phyloP scores from a whole-genome alignment of 1,139 yeast species.

The Eremothecium coryli region DNA sequence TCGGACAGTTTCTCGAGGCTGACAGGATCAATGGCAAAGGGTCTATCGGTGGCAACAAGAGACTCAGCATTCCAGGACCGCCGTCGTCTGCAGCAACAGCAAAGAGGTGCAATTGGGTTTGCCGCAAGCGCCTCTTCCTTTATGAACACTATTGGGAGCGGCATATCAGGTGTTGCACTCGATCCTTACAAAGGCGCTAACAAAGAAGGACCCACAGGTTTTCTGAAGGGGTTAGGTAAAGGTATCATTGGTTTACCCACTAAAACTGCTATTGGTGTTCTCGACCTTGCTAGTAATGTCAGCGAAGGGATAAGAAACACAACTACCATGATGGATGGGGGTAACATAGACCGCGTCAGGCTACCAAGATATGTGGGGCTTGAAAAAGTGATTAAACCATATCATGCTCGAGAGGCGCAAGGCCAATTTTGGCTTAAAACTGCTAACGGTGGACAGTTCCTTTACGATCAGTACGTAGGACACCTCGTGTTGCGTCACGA shows the following conservation, averaged over 20 bases:
- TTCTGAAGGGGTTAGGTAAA: slow-evolving; percentile 85
- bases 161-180: slow-evolving; percentile 79
- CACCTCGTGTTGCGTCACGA: slow-evolving; percentile 78
- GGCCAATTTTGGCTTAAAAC: slow-evolving; percentile 90
- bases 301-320: slow-evolving; percentile 92
- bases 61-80: slow-evolving; percentile 79
- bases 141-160: slow-evolving; percentile 78
- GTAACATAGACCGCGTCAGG: slow-evolving; percentile 70
- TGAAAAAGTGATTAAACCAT: slow-evolving; percentile 58
- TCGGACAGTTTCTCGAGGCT: slow-evolving; percentile 89
- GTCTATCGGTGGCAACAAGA: slow-evolving; percentile 82
- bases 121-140: slow-evolving; percentile 84
- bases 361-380: slow-evolving; percentile 67
- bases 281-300: slow-evolving; percentile 86
- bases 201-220: slow-evolving; percentile 80
- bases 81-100: slow-evolving; percentile 60
- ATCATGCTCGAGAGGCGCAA: slow-evolving; percentile 75
- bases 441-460: slow-evolving; percentile 69
- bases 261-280: slow-evolving; percentile 89
- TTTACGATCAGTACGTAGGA: slow-evolving; percentile 69
- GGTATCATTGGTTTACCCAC: slow-evolving; percentile 95
- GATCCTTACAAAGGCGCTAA: slow-evolving; percentile 88
- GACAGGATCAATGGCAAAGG: slow-evolving; percentile 92
- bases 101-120: slow-evolving; percentile 75
- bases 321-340: slow-evolving; percentile 81